Base-by-base conservation (phyloP, 805 yeast genomes). In the Yarrowia yakushimensis region DNA sequence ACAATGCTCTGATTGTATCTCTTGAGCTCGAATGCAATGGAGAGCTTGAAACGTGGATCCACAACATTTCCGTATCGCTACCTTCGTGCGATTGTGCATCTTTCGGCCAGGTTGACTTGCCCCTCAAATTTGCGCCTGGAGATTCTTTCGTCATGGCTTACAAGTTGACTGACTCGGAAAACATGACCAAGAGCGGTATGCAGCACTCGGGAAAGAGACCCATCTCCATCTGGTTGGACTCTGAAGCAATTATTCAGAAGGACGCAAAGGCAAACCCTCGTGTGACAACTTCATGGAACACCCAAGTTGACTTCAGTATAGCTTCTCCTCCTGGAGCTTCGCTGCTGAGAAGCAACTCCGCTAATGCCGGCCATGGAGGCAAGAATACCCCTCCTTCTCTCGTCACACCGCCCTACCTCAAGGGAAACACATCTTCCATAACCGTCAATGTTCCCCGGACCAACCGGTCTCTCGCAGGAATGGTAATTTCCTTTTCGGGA, bases 401-500 rank as follows among this genome's bases (percentile, higher is more conserved):
- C 55, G 54, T 18, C 64, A 17, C 61, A 9, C 64, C 30, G 63
- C 69, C 71, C 7, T 67, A 63, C 31, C 59, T 66, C 31, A 69
- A 63, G 62, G 69, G 60, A 55, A 39, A 71, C 63, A 63, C 71
- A 52, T 41, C 69, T 64, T 62, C 61, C 61, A 22, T 37, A 54
- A 37, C 13, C 36, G 42, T 59, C 30, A 31, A 64, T 17, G 36
- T 33, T 12, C 64, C 61, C 25, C 54, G 62, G 3, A 59, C 66
- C 1, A 55, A 50, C 18, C 55, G 64, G 13, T 36, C 50, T 3
- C 30, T 65, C 18, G 63, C 43, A 25, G 79, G 81, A 0, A 69
- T 83, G 15, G 76, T 77, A 15, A 75, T 87, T 13, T 81, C 86
- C 3, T 82, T 88, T 63, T 76, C 80, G 5, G 94, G 96, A 0